phyloP scores from a whole-genome alignment of 2,329 filamentous ascomycete species.

The Pseudocercospora ulei region DNA sequence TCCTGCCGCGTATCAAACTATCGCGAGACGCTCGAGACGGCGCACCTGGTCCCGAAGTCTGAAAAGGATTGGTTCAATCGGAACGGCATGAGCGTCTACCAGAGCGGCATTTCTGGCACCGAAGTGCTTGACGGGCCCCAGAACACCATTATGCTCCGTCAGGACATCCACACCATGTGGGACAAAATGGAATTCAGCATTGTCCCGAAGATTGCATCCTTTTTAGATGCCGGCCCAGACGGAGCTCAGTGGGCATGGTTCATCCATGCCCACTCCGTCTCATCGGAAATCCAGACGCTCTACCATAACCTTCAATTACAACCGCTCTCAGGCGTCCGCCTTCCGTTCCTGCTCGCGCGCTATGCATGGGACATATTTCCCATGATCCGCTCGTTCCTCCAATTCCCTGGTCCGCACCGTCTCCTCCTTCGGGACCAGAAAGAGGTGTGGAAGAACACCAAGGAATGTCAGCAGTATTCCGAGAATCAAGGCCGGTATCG shows the following conservation, averaged over 20 bases:
- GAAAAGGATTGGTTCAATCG: too few relatives aligned
- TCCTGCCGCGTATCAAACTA: too few relatives aligned
- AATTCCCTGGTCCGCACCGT: background rate
- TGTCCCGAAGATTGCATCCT: background rate
- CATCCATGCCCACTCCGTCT: background rate
- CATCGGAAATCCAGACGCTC: background rate
- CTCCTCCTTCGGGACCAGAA: background rate
- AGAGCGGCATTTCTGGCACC: too few relatives aligned
- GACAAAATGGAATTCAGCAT: slow-evolving; percentile 1
- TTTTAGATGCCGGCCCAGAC: too few relatives aligned
- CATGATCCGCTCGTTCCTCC: background rate
- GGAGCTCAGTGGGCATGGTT: too few relatives aligned
- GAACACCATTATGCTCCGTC: slow-evolving; percentile 11
- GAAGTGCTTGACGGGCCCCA: slow-evolving; percentile 25
- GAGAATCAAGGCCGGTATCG: too few relatives aligned
- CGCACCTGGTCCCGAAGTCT: too few relatives aligned
- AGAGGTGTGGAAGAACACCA: background rate
- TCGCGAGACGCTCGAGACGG: too few relatives aligned
- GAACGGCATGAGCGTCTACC: too few relatives aligned
- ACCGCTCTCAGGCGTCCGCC: background rate
- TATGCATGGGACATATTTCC: background rate
- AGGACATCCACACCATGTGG: background rate
- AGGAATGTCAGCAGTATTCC: too few relatives aligned
- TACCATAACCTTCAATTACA: background rate
- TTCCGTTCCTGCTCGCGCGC: background rate